Evolutionary conservation across 1,139 yeast species (phyloP).

Genomic region (Hyphopichia pseudoburtonii): DNA sequence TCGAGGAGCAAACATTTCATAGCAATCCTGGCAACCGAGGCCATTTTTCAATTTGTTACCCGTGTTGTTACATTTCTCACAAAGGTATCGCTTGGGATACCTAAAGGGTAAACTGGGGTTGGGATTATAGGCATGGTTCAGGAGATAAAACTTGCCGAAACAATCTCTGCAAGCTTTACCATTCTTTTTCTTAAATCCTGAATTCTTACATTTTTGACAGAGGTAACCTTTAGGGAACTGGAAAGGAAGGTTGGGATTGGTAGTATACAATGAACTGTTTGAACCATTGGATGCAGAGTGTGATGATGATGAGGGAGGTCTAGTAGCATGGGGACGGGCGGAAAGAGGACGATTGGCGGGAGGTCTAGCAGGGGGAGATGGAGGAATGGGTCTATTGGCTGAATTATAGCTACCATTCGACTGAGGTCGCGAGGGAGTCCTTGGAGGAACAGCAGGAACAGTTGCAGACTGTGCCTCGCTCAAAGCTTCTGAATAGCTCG

Average conservation of each 20-base stretch:
- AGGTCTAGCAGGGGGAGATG: no score
- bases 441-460: constrained; percentile 10
- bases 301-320: no score
- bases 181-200: constrained; percentile 35
- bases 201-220: constrained; percentile 42
- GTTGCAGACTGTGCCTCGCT: background rate
- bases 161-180: constrained; percentile 35
- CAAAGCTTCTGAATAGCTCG: constrained; percentile 16
- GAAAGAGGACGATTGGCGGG: no score
- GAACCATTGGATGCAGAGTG: no score
- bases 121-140: constrained; percentile 38
- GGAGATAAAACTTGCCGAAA: constrained; percentile 34
- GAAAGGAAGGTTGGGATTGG: constrained; percentile 56
- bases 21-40: constrained; percentile 68
- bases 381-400: no score
- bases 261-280: constrained; percentile 22
- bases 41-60: constrained; percentile 70
- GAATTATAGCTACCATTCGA: constrained; percentile 1
- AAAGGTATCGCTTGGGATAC: constrained; percentile 62
- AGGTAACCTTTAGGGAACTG: constrained; percentile 33
- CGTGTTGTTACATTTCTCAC: constrained; percentile 74
- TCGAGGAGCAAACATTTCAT: constrained; percentile 60
- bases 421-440: constrained; percentile 7
- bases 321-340: no score
- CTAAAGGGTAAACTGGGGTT: constrained; percentile 37